These are phyloP conservation scores for Hanseniaspora jakobsenii DNA, from an alignment of 805 yeast genomes.

Conservation along the genomic window DNA sequence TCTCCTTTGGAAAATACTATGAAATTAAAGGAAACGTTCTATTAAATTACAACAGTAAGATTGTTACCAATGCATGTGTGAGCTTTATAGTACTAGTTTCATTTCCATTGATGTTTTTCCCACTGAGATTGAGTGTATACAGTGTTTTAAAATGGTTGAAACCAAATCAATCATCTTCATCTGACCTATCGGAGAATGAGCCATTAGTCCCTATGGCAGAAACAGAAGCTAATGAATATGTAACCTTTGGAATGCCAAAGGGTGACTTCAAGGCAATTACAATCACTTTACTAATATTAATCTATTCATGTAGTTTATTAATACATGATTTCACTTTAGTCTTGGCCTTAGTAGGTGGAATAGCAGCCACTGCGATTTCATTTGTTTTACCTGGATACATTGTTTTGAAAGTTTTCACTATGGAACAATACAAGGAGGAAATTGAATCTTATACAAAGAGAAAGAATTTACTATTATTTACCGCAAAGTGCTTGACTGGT, in stretches of 20 bases:
- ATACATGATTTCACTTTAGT: constrained; percentile 70
- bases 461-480: constrained; percentile 19
- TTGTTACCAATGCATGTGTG: constrained; percentile 43
- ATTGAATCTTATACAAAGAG: constrained; percentile 18
- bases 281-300: constrained; percentile 34
- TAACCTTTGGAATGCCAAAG: constrained; percentile 18
- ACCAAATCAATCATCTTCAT: too few species aligned
- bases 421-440: constrained; percentile 22
- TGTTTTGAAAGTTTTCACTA: constrained; percentile 55
- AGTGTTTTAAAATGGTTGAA: constrained; percentile 49
- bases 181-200: too few species aligned
- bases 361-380: constrained; percentile 86
- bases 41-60: constrained; percentile 48
- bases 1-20: constrained; percentile 49
- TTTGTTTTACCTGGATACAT: constrained; percentile 83
- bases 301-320: constrained; percentile 53
- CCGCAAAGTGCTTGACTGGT: constrained; percentile 41
- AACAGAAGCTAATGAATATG: constrained; percentile 1
- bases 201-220: background rate
- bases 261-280: constrained; percentile 30
- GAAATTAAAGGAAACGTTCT: constrained; percentile 55
- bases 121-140: constrained; percentile 61
- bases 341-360: constrained; percentile 79
- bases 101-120: constrained; percentile 71
- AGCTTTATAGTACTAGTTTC: constrained; percentile 65